phyloP scores from a whole-genome alignment of 2,329 filamentous ascomycete species.

The Lasiodiplodia sp. region DNA sequence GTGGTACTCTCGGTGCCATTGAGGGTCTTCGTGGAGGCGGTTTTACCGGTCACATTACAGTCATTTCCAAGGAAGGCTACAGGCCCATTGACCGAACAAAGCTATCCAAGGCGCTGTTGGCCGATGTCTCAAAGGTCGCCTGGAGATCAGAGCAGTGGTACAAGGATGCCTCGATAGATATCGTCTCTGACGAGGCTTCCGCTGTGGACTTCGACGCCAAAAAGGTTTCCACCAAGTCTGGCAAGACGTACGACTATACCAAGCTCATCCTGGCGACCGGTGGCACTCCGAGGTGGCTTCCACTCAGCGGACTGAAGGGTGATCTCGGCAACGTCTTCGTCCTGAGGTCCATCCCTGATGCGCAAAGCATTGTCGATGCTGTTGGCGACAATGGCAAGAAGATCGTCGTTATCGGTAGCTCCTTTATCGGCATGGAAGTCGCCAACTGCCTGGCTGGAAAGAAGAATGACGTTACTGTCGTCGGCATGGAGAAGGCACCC shows the following conservation, averaged over 20 bases:
- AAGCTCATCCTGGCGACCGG: conserved; percentile 93
- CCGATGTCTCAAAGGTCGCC: conserved; percentile 79
- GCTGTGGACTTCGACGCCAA: conserved; percentile 78
- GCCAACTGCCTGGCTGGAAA: conserved; percentile 78
- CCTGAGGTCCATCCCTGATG: conserved; percentile 78
- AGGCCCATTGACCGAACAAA: conserved; percentile 93
- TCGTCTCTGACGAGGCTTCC: conserved; percentile 68
- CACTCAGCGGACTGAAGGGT: conserved; percentile 81
- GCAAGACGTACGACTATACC: conserved; percentile 76
- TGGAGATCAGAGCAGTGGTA: conserved; percentile 82
- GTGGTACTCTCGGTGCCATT: conserved; percentile 80
- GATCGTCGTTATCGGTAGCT: conserved; percentile 88
- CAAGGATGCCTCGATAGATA: conserved; percentile 65
- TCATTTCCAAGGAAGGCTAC: conserved; percentile 85
- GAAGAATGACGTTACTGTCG: conserved; percentile 82
- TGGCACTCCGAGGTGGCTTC: conserved; percentile 76
- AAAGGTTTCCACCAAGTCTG: conserved; percentile 76
- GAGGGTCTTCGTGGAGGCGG: conserved; percentile 84
- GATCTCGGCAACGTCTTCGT: conserved; percentile 87
- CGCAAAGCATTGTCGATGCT: conserved; percentile 77
- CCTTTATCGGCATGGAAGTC: conserved; percentile 98
- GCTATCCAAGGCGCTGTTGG: conserved; percentile 89
- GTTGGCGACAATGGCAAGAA: conserved; percentile 87
- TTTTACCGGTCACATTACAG: conserved; percentile 79
- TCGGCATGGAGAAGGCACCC: conserved; percentile 87